Base-by-base conservation (phyloP, 306 rosid species). In the Abrus pulchellus region DNA sequence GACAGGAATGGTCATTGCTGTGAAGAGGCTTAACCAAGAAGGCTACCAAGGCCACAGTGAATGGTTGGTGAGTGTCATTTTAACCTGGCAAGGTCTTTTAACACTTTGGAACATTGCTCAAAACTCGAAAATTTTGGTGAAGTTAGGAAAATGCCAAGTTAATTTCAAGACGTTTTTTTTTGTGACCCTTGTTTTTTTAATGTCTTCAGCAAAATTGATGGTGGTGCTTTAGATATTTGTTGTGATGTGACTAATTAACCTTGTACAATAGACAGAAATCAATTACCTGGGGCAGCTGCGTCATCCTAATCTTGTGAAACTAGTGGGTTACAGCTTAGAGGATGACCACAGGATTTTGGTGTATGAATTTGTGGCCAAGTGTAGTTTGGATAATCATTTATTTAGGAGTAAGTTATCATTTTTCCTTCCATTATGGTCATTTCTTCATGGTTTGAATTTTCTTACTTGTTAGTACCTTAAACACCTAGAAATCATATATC, bases 381-480 rank as follows among this genome's bases (percentile, higher is more conserved):
- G 97, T 3, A 95, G 99, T 83, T 88, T 95, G 89, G 99, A 95
- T 74, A 95, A 95, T 74, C 99, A 95, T 82, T 80, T 95, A 6
- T 93, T 95, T 74, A 93, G 99, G 81, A 91, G 99, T 95, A 86
- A 88, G 98, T 88, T 65, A 41, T 72, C 48, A 49, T n/a, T 14
- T 60, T 68, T 78, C 71, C 80, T 45, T 52, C 67, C 9, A 0
- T n/a, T 28, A 34, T 53, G 54, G 20, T 48, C 68, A 40, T 27
- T 85, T 67, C 50, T 48, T 12, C 13, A 9, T 74, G 34, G 13
- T 12, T 28, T 69, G 48, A 47, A 62, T 75, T 80, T 65, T 29
- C 38, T 75, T 48, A 61, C 20, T 49, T 47, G 20, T 73, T 50
- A 66, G n/a, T 14, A 41, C 38, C 38, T 57, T 57, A 57, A 56